Percentiles rank a stretch among this genome's conserved stretches.
phyloP scores from a whole-genome alignment of 2,329 filamentous ascomycete genomes.

The Colletotrichum zoysiae region DNA sequence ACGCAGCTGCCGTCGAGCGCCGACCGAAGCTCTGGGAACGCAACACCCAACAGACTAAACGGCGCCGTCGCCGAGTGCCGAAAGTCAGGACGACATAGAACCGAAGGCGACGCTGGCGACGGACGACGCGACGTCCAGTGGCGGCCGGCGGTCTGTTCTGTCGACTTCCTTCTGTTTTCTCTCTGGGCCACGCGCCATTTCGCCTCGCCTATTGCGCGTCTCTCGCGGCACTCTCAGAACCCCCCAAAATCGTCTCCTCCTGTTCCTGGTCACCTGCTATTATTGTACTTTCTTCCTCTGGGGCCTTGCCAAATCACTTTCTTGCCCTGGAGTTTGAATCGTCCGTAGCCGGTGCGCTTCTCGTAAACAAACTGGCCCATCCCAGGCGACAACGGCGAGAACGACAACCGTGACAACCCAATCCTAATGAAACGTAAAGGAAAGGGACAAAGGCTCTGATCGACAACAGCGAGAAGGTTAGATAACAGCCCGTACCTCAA shows the following conservation, averaged over 20 bases:
- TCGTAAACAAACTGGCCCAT: neutral
- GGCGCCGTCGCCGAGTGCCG: neutral
- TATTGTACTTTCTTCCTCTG: neutral
- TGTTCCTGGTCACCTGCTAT: neutral
- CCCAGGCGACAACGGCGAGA: neutral
- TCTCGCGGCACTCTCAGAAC: constrained; percentile 20
- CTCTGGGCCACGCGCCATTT: neutral
- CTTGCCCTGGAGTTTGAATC: neutral
- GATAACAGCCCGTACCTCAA: no score
- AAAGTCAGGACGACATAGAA: neutral
- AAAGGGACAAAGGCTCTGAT: no score
- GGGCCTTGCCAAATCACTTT: neutral
- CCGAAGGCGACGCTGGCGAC: no score
- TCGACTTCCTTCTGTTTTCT: neutral
- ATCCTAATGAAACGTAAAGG: neutral
- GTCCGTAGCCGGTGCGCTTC: constrained; percentile 10
- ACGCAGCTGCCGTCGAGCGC: neutral
- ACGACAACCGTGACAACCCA: constrained; percentile 21
- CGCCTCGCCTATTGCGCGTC: constrained; percentile 25
- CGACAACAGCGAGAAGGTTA: no score
- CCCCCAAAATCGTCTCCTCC: constrained; percentile 21
- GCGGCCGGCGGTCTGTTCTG: neutral
- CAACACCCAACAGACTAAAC: neutral
- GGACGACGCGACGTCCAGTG: no score
- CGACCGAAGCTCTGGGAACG: neutral